A percentile compares a stretch with the other conserved stretches of the same genome.
phyloP scores from a whole-genome alignment of 257 asterid species.

The Oldenlandia corymbosa region DNA sequence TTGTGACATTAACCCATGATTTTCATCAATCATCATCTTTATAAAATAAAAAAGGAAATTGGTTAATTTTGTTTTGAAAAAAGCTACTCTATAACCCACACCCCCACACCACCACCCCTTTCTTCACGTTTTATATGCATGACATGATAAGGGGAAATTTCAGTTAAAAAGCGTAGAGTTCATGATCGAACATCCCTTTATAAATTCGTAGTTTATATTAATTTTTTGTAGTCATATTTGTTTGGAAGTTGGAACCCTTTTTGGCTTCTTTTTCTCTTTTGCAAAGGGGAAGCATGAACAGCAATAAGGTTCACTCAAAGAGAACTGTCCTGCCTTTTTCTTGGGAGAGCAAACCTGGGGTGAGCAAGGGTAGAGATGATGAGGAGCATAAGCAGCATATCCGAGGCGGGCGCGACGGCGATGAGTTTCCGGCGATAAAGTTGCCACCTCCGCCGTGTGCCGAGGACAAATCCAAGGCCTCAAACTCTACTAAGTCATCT shows the following conservation, averaged over 20 bases:
- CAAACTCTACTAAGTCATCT: constrained; percentile 20
- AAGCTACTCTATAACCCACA: neutral
- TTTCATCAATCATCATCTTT: constrained; percentile 22
- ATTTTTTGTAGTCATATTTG: neutral
- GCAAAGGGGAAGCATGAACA: constrained; percentile 26
- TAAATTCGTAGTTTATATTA: constrained; percentile 1
- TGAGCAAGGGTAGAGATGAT: constrained; percentile 34
- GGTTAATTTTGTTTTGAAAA: constrained; percentile 18
- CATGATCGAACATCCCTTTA: constrained; percentile 22
- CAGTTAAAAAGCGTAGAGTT: constrained; percentile 32
- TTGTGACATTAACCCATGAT: neutral
- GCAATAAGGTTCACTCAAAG: constrained; percentile 44
- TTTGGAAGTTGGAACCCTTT: neutral
- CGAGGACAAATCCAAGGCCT: constrained; percentile 1
- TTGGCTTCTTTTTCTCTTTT: neutral
- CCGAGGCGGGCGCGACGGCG: neutral
- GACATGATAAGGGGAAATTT: constrained; percentile 29
- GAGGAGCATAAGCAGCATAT: neutral
- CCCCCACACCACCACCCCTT: constrained; percentile 18
- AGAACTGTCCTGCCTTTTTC: constrained; percentile 61
- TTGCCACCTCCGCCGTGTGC: constrained; percentile 52
- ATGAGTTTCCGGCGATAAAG: constrained; percentile 17
- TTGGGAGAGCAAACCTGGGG: constrained; percentile 65
- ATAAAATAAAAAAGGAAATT: constrained; percentile 10
- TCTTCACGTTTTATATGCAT: constrained; percentile 49